Base-by-base conservation (phyloP, 2,329 filamentous ascomycete genomes). In the Cytospora piceae region DNA sequence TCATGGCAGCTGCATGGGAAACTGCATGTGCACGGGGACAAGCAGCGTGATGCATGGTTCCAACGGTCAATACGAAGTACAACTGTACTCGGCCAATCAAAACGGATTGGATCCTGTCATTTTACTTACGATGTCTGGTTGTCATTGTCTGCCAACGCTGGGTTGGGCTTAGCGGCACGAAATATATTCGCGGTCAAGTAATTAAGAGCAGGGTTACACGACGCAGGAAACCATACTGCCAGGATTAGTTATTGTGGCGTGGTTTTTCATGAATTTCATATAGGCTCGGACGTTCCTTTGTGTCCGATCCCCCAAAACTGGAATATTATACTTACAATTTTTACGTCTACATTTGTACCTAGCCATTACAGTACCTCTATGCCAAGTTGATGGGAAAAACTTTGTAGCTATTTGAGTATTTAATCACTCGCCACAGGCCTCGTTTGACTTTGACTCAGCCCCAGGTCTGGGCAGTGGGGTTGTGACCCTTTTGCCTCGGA, bases 21-120 rank as follows among this genome's bases (percentile, higher is more conserved):
- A 9, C 46, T 49, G 46, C 46, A 49, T n/a, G 46, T 49, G 46
- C 46, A 49, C 46, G 46, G 46, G n/a, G n/a, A 49, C 46, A 49
- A n/a, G 46, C 8, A 24, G 46, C n/a, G 46, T 49, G 46, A 49
- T 49, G n/a, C 27, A 29, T 49, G 46, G 5, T 14, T 24, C n/a
- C 46, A 49, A 49, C 46, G 46, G 46, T 24, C 4, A 1, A 49
- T 24, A 49, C n/a, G 46, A 24, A 22, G 9, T 24, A 49, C 46
- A 24, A 49, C 9, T 8, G 24, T 49, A 24, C n/a, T 22, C 46
- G 11, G 11, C 46, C 46, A 49, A 49, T 49, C 11, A 49, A 49
- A 49, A 37, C 8, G 20, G 9, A 9, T 9, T 46, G 22, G 42
- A 2, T 22, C 20, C 20, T 15, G 11, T 46, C n/a, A 22, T 15